Evolutionary conservation across 2,329 filamentous ascomycete genomes (phyloP).

Genomic region (Ophiosphaerella herpotricha): DNA sequence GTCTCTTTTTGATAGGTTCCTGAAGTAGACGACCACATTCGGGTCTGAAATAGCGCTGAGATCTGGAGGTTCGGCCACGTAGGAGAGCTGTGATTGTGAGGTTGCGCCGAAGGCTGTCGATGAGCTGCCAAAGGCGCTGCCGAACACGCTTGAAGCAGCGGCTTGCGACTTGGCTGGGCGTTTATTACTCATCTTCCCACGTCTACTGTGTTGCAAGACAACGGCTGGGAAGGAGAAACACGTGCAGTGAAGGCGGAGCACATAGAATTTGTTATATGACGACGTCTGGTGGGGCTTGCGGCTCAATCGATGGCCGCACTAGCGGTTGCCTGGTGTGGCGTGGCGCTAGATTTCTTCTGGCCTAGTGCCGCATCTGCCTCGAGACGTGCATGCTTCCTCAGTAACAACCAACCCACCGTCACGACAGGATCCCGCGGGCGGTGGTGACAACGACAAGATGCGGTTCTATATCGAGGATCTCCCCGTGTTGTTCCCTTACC

Average conservation of each 20-base stretch:
- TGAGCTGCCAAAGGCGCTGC: constrained; percentile 45
- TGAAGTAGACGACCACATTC: constrained; percentile 85
- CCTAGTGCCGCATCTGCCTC: constrained; percentile 6
- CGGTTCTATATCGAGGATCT: constrained; percentile 80
- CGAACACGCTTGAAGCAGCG: neutral
- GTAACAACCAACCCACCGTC: constrained; percentile 19
- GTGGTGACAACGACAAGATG: constrained; percentile 56
- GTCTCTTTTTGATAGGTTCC: constrained; percentile 91
- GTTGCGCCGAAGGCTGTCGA: constrained; percentile 51
- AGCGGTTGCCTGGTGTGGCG: too few relatives aligned
- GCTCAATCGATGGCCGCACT: constrained; percentile 22
- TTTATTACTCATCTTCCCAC: too few relatives aligned
- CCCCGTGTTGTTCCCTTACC: constrained; percentile 74
- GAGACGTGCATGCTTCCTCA: constrained; percentile 9
- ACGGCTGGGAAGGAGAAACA: neutral
- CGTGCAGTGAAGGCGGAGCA: neutral
- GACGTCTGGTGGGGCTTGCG: constrained; percentile 8
- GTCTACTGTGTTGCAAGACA: too few relatives aligned
- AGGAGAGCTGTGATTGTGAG: constrained; percentile 71
- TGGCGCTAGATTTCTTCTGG: neutral
- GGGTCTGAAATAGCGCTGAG: constrained; percentile 77
- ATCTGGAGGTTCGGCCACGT: constrained; percentile 83
- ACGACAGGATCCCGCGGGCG: constrained; percentile 26
- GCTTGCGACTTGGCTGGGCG: too few relatives aligned
- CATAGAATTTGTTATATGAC: neutral